These are phyloP conservation scores for Puccinia novopanici DNA, from an alignment of 1,284 basidiomycete species.

Conservation along the genomic window DNA sequence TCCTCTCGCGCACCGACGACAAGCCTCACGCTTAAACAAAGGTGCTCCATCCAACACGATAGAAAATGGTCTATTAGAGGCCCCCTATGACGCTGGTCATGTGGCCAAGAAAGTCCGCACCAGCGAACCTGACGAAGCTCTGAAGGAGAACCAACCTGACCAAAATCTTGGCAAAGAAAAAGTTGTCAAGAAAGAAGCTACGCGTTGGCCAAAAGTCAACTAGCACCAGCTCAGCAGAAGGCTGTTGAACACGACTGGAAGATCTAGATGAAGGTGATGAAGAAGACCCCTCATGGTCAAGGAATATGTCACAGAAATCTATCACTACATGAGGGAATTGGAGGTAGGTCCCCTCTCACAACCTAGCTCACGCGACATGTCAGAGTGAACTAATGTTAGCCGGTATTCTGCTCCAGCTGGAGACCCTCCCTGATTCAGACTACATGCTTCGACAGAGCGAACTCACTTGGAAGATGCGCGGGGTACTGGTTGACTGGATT, in stretches of 20 bases:
- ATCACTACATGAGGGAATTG: slow-evolving; percentile 79
- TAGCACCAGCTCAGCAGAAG: not conserved
- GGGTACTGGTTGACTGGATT: slow-evolving; percentile 93
- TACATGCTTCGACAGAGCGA: slow-evolving; percentile 91
- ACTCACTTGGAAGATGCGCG: slow-evolving; percentile 89
- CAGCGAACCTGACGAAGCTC: slow-evolving; percentile 40
- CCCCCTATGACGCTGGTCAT: slow-evolving; percentile 25
- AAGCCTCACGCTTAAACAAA: not conserved
- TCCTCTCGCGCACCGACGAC: not conserved
- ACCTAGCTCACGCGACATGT: slow-evolving; percentile 11
- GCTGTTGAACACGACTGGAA: slow-evolving; percentile 65
- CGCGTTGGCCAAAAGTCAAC: not conserved
- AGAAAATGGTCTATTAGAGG: not conserved
- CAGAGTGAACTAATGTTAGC: slow-evolving; percentile 3
- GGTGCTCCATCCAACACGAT: not conserved
- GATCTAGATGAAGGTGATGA: slow-evolving; percentile 89
- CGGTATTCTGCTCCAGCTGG: slow-evolving; percentile 63
- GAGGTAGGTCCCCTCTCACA: slow-evolving; percentile 61
- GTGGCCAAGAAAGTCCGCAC: slow-evolving; percentile 35
- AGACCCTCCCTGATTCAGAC: slow-evolving; percentile 73
- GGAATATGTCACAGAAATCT: slow-evolving; percentile 93
- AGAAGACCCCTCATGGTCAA: slow-evolving; percentile 95
- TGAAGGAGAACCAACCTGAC: slow-evolving; percentile 21
- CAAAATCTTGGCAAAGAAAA: not conserved
- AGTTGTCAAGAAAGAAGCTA: not conserved